These are phyloP conservation scores for Plasmodium sp. DNA, from an alignment of 169 alveolate species.

Conservation along the genomic window DNA sequence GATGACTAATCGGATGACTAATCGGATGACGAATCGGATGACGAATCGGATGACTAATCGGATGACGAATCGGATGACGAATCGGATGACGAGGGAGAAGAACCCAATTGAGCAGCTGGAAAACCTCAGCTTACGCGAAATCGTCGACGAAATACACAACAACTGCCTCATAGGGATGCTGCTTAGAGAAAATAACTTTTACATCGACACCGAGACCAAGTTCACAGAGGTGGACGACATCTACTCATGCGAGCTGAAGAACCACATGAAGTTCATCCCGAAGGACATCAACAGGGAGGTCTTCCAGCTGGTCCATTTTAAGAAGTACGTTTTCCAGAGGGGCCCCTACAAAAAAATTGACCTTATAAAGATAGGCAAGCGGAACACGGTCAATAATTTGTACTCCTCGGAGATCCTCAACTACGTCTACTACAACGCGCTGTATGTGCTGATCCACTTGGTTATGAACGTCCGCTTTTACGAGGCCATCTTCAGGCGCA, in stretches of 20 bases:
- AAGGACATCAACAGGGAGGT: slow-evolving; percentile 35
- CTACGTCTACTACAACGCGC: slow-evolving; percentile 36
- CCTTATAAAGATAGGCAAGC: slow-evolving; percentile 31
- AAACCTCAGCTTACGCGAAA: not conserved
- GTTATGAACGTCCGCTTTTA: slow-evolving; percentile 36
- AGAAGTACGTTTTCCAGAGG: slow-evolving; percentile 33
- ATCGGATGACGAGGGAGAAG: not conserved
- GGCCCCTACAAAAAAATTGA: slow-evolving; percentile 64
- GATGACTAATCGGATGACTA: no score
- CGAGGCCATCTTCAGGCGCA: slow-evolving; percentile 1
- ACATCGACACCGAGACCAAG: slow-evolving; percentile 7
- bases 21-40: no score
- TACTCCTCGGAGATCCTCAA: slow-evolving; percentile 66
- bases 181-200: slow-evolving; percentile 51
- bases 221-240: slow-evolving; percentile 4
- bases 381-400: slow-evolving; percentile 17
- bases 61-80: no score
- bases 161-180: slow-evolving; percentile 29
- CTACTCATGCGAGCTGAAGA: slow-evolving; percentile 24
- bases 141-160: slow-evolving; percentile 3
- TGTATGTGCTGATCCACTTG: slow-evolving; percentile 40
- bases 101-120: slow-evolving; percentile 18
- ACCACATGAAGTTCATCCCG: slow-evolving; percentile 59
- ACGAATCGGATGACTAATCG: no score
- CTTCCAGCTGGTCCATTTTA: slow-evolving; percentile 34